Percentiles rank a stretch among this genome's conserved stretches.
Conservation (phyloP, 768 basidiomycete species). For the Nidularia pulvinata region DNA sequence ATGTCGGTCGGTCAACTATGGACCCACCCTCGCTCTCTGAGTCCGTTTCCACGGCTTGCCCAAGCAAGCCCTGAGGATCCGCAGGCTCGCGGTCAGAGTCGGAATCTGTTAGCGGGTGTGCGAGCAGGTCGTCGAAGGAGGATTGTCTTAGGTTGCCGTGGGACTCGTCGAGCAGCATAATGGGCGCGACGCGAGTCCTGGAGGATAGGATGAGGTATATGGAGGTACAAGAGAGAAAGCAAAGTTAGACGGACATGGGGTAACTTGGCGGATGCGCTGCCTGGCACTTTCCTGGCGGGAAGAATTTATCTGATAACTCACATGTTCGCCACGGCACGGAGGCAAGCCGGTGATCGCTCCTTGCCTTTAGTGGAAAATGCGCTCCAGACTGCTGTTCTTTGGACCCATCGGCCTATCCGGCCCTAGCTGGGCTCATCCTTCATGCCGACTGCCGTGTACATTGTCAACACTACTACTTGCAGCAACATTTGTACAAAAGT, state of each 20-base stretch:
- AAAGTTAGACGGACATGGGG: neutral
- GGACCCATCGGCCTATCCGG: too few species aligned
- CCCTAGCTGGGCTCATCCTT: too few species aligned
- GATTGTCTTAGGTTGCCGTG: neutral
- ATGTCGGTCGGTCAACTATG: too few species aligned
- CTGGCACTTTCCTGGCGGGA: too few species aligned
- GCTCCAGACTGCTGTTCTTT: too few species aligned
- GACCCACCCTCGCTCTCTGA: too few species aligned
- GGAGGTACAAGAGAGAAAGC: neutral
- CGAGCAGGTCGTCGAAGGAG: constrained; percentile 11
- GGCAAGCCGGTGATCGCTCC: too few species aligned
- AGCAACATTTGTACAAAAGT: neutral
- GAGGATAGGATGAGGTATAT: neutral
- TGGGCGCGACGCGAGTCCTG: too few species aligned
- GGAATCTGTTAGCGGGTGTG: constrained; percentile 2
- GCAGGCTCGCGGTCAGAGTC: constrained; percentile 17
- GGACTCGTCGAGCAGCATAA: neutral
- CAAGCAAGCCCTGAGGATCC: constrained; percentile 18
- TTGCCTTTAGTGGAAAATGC: too few species aligned
- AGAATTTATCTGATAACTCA: neutral
- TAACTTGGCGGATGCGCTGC: neutral
- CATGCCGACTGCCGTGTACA: too few species aligned
- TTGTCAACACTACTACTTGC: too few species aligned
- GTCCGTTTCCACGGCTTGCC: constrained; percentile 7
- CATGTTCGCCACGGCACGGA: neutral